Conservation (phyloP, 2,329 filamentous ascomycete genomes). For the Xylaria sp. region DNA sequence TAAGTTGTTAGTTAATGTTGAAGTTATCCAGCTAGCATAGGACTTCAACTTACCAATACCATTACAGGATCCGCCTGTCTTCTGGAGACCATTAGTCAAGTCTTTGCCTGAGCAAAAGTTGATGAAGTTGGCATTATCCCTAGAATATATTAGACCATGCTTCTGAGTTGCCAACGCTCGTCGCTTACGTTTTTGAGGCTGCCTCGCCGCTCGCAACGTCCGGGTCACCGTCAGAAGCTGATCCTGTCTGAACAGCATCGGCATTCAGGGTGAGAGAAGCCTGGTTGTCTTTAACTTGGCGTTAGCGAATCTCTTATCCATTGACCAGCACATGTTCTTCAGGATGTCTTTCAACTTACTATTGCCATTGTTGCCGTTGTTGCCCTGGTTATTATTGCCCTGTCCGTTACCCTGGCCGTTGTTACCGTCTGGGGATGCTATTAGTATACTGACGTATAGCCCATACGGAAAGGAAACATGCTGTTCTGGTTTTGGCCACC, state of each 20-base stretch:
- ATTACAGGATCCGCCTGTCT: conserved; percentile 69
- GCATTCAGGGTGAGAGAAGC: conserved; percentile 51
- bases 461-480: background rate
- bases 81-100: conserved; percentile 70
- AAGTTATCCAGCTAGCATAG: background rate
- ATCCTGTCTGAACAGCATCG: conserved; percentile 61
- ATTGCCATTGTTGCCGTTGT: conserved; percentile 28
- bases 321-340: background rate
- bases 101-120: conserved; percentile 67
- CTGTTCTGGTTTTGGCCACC: background rate
- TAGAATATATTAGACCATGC: conserved; percentile 47
- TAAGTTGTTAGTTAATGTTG: conserved; percentile 40
- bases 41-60: conserved; percentile 61
- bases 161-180: background rate
- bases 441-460: conserved; percentile 1
- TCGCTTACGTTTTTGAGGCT: conserved; percentile 61
- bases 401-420: conserved; percentile 38
- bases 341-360: conserved; percentile 12
- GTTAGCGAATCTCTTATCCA: conserved; percentile 4
- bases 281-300: conserved; percentile 35
- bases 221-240: conserved; percentile 49
- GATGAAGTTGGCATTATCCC: conserved; percentile 69
- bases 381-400: conserved; percentile 26
- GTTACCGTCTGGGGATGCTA: conserved; percentile 21
- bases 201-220: conserved; percentile 57